phyloP scores from a whole-genome alignment of 331 rosid species.

The Pyracantha coccinea region DNA sequence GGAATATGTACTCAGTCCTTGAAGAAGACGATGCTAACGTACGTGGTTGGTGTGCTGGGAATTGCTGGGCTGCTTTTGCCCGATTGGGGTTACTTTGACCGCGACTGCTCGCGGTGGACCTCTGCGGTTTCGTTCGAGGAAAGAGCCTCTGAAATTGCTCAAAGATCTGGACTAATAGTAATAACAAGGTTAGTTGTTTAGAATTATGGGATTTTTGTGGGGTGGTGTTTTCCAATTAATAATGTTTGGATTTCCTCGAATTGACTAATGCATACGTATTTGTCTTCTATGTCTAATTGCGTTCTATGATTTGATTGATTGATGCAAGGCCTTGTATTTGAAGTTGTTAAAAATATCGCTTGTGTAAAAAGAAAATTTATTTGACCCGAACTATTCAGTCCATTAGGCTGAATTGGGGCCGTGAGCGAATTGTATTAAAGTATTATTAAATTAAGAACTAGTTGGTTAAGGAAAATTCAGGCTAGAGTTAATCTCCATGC shows the following conservation, averaged over 20 bases:
- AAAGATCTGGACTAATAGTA: slow-evolving; percentile 31
- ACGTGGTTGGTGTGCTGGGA: slow-evolving; percentile 55
- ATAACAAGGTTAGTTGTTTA: slow-evolving; percentile 26
- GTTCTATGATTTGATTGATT: background rate
- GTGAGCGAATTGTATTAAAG: background rate
- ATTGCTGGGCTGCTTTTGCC: slow-evolving; percentile 68
- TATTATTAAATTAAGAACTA: too few relatives aligned
- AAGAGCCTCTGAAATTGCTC: slow-evolving; percentile 34
- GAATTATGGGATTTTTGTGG: background rate
- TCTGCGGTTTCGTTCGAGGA: slow-evolving; percentile 60
- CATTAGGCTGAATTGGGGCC: background rate
- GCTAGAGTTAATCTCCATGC: background rate
- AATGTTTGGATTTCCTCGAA: background rate
- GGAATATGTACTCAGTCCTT: slow-evolving; percentile 54
- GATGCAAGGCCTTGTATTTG: background rate
- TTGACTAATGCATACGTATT: background rate
- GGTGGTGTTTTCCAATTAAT: background rate
- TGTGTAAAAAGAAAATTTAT: background rate
- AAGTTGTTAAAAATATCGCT: background rate
- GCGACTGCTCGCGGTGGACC: slow-evolving; percentile 72
- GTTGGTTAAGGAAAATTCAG: background rate
- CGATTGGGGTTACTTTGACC: slow-evolving; percentile 80
- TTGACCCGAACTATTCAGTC: background rate
- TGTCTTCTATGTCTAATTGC: background rate
- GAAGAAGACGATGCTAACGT: slow-evolving; percentile 63